A percentile compares a stretch with the other conserved stretches of the same genome.
Conservation (phyloP, 352 stramenopile genomes). For the Phytopythium sindhum region DNA sequence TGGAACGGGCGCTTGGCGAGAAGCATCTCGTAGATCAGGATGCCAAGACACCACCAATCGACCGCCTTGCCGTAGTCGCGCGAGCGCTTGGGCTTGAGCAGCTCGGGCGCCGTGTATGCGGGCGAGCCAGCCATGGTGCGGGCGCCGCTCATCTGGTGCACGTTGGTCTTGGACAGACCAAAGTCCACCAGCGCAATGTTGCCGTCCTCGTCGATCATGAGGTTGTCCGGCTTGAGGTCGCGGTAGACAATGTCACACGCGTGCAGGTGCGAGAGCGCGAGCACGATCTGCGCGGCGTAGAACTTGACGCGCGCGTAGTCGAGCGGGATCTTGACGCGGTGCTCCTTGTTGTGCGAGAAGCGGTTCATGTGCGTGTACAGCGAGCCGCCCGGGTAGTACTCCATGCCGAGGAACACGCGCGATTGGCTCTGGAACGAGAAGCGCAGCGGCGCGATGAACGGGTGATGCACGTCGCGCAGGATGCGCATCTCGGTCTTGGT, state of each 20-base stretch:
- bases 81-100: constrained; percentile 81
- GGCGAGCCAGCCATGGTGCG: constrained; percentile 83
- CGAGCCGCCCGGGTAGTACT: constrained; percentile 82
- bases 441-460: constrained; percentile 90
- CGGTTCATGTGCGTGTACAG: constrained; percentile 92
- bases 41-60: constrained; percentile 88
- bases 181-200: constrained; percentile 96
- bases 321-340: constrained; percentile 83
- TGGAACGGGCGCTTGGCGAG: constrained; percentile 90
- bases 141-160: constrained; percentile 80
- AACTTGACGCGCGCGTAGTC: constrained; percentile 82
- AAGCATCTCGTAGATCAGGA: constrained; percentile 92
- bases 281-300: constrained; percentile 91
- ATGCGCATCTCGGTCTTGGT: constrained; percentile 92
- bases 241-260: constrained; percentile 94
- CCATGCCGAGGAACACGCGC: constrained; percentile 81
- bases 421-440: constrained; percentile 86
- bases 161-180: constrained; percentile 91
- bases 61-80: constrained; percentile 86
- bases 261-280: constrained; percentile 90
- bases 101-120: constrained; percentile 76
- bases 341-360: constrained; percentile 89
- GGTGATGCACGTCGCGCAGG: constrained; percentile 88
- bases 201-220: constrained; percentile 92
- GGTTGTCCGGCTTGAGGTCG: constrained; percentile 96